phyloP scores from a whole-genome alignment of 352 stramenopile species.

The Plasmopara muralis region DNA sequence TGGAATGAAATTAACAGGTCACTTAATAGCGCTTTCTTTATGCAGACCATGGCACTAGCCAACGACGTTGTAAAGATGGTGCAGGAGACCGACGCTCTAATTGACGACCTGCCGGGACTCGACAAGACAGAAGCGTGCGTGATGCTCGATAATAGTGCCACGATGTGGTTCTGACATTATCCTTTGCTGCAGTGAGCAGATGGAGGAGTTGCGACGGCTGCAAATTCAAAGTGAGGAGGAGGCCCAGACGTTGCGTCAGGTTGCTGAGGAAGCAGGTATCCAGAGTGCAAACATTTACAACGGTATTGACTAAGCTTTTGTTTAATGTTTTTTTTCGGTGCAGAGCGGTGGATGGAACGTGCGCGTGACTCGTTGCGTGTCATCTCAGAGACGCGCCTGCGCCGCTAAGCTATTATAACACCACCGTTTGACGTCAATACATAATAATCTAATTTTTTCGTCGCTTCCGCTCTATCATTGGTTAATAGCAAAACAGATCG shows the following conservation, averaged over 20 bases:
- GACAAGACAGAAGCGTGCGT: slow-evolving; percentile 69
- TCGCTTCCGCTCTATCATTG: slow-evolving; percentile 8
- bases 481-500: slow-evolving; percentile 11
- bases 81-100: slow-evolving; percentile 71
- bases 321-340: not conserved
- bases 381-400: slow-evolving; percentile 73
- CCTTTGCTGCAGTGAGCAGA: slow-evolving; percentile 45
- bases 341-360: slow-evolving; percentile 78
- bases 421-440: no score
- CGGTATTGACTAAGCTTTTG: slow-evolving; percentile 1
- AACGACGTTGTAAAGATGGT: slow-evolving; percentile 73
- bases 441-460: no score
- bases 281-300: not conserved
- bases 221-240: slow-evolving; percentile 84
- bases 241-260: slow-evolving; percentile 73
- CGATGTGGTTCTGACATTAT: not conserved
- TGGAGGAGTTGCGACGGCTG: slow-evolving; percentile 68
- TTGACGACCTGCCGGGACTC: slow-evolving; percentile 75
- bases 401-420: slow-evolving; percentile 22
- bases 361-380: slow-evolving; percentile 75
- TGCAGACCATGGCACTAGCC: slow-evolving; percentile 65
- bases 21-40: slow-evolving; percentile 4
- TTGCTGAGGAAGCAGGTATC: slow-evolving; percentile 71
- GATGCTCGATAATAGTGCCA: not conserved
- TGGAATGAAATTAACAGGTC: not conserved